These are phyloP conservation scores for Ganoderma lingzhi DNA, from an alignment of 1,284 basidiomycete species.

Conservation along the genomic window DNA sequence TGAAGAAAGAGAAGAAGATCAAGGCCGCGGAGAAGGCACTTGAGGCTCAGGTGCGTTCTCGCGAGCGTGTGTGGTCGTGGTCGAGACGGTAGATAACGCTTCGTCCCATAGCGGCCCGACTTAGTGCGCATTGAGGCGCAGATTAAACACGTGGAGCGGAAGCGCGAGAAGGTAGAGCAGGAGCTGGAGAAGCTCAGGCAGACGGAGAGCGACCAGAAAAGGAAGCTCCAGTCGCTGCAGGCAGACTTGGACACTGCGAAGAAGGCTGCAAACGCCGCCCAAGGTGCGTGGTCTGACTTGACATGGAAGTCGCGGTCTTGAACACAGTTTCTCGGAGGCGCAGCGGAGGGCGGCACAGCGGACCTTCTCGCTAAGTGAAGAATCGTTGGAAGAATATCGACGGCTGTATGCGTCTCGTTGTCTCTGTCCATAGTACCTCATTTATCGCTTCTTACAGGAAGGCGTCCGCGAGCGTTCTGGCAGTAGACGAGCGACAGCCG, in stretches of 20 bases:
- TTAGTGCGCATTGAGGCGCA: slow-evolving; percentile 86
- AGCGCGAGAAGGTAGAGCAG: slow-evolving; percentile 74
- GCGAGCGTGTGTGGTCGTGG: background rate
- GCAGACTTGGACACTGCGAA: slow-evolving; percentile 75
- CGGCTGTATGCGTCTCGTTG: slow-evolving; percentile 63
- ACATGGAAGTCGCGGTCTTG: background rate
- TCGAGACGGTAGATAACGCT: background rate
- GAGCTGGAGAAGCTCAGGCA: slow-evolving; percentile 72
- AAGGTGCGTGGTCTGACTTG: slow-evolving; percentile 54
- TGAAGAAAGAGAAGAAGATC: slow-evolving; percentile 43
- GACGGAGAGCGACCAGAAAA: slow-evolving; percentile 73
- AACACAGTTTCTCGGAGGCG: slow-evolving; percentile 59
- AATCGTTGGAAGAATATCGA: slow-evolving; percentile 90
- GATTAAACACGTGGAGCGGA: slow-evolving; percentile 86
- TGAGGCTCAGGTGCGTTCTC: slow-evolving; percentile 65
- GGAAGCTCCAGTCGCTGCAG: slow-evolving; percentile 65
- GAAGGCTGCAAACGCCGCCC: slow-evolving; percentile 78
- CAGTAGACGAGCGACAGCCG: slow-evolving; percentile 88
- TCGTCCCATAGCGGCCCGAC: slow-evolving; percentile 74
- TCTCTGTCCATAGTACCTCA: background rate
- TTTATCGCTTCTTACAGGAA: slow-evolving; percentile 58
- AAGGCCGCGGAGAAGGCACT: slow-evolving; percentile 45
- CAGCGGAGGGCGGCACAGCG: slow-evolving; percentile 78
- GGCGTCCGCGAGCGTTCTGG: slow-evolving; percentile 78
- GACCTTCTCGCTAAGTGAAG: slow-evolving; percentile 83